phyloP scores from a whole-genome alignment of 345 rosid genomes.

The Microcos paniculata region DNA sequence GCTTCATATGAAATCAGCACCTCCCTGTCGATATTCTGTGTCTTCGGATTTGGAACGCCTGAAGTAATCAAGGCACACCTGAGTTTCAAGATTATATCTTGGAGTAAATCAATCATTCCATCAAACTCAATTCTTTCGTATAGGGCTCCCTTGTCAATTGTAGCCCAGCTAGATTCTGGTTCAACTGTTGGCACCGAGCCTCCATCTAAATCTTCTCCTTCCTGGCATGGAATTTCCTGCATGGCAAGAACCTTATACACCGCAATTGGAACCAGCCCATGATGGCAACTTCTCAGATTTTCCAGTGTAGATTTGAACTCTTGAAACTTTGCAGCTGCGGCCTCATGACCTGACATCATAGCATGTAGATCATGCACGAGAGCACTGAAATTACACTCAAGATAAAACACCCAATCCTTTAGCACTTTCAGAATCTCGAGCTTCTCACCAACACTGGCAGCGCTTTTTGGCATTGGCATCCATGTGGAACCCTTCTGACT shows the following conservation, averaged over 20 bases:
- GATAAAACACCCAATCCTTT: too few relatives aligned
- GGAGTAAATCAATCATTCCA: not conserved
- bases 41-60: not conserved
- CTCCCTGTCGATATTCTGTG: not conserved
- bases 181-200: not conserved
- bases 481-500: too few relatives aligned
- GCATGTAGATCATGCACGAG: too few relatives aligned
- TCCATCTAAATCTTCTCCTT: too few relatives aligned
- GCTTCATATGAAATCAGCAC: not conserved
- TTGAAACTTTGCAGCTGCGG: too few relatives aligned
- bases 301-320: not conserved
- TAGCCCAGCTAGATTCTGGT: not conserved
- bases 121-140: not conserved
- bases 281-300: conserved; percentile 32
- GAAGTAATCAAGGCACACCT: not conserved
- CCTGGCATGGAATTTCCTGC: not conserved
- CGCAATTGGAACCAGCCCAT: not conserved
- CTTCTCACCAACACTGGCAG: too few relatives aligned
- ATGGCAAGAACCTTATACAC: not conserved
- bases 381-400: too few relatives aligned
- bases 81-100: not conserved
- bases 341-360: too few relatives aligned
- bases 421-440: not conserved
- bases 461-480: too few relatives aligned
- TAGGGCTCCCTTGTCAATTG: not conserved